Base-by-base conservation (phyloP, 2,329 filamentous ascomycete genomes). In the Periglandula ipomoeae region DNA sequence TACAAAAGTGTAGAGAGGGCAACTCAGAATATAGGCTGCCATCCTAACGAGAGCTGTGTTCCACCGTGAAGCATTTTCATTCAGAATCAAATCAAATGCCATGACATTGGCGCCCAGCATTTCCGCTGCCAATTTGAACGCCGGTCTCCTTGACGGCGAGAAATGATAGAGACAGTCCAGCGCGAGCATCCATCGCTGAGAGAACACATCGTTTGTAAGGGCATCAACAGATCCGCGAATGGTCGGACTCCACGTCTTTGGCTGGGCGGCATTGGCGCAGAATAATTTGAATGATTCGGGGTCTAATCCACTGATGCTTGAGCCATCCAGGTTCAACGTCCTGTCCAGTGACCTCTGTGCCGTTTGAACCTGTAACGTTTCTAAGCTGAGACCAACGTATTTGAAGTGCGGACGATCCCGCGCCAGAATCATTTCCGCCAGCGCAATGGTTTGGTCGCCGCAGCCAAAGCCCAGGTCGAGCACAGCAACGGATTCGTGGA, bases 101-200 rank as follows among this genome's bases (percentile, higher is more conserved):
- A 79, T 76, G 46, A 76, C 59, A 0, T 72, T 70, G 1, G 76
- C 75, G 3, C 65, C 55, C 1, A 80, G 63, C 0, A 59, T 59
- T 3, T 53, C 57, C 4, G 64, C 60, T 1, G 73, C 67, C 39
- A 72, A 64, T 7, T 60, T 49, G 13, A 80, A 66, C 2, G 79
- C 56, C 0, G 70, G 68, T 47, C 61, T 65, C 13, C 77, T 64
- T 0, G 75, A 78, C 0, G 76, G 78, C 0, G 63, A 65, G 55
- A 80, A 81, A 56, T 81, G 76, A 48, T 81, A 81, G 5, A 79
- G 57, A 2, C 75, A 75, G 56, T 81, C 78, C 1, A 81, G 65
- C 0, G 71, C 77, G 1, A 81, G 64, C 0, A 81, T 62, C 75
- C 75, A 79, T n/a, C 58, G 55, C 44, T 75, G 60, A 0, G 47